A percentile compares a stretch with the other conserved stretches of the same genome.
Evolutionary conservation across 257 asterid species (phyloP).

Genomic region (Gynochthodes officinalis): DNA sequence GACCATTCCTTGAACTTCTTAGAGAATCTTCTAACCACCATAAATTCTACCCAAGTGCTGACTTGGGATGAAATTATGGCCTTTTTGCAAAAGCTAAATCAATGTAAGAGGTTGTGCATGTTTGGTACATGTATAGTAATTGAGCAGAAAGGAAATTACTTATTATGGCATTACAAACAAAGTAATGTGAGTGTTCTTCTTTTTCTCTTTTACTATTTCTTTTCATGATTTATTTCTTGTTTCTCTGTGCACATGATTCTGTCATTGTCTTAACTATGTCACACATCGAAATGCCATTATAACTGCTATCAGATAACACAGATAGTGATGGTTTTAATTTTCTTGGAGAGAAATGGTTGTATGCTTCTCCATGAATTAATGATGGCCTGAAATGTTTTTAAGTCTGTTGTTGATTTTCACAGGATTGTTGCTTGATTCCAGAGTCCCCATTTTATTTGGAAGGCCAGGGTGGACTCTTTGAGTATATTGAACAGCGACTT

Average conservation of each 20-base stretch:
- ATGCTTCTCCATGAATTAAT: neutral
- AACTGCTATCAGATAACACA: neutral
- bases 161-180: too few relatives aligned
- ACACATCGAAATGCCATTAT: neutral
- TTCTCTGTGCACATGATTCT: neutral
- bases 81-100: neutral
- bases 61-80: neutral
- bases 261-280: neutral
- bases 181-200: neutral
- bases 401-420: conserved; percentile 34
- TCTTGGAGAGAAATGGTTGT: conserved; percentile 7
- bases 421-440: conserved; percentile 97
- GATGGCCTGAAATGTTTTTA: conserved; percentile 19
- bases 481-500: conserved; percentile 73
- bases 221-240: neutral
- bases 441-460: conserved; percentile 94
- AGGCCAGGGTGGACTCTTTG: conserved; percentile 88
- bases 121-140: neutral
- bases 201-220: neutral
- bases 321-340: neutral
- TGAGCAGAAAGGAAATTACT: too few relatives aligned
- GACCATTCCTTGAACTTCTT: neutral
- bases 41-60: neutral
- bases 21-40: neutral
- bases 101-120: neutral